Percentiles rank a stretch among this genome's conserved stretches.
These are phyloP conservation scores for Tylopilus plumbeoviolaceoides DNA, from an alignment of 768 basidiomycete genomes.

Conservation along the genomic window DNA sequence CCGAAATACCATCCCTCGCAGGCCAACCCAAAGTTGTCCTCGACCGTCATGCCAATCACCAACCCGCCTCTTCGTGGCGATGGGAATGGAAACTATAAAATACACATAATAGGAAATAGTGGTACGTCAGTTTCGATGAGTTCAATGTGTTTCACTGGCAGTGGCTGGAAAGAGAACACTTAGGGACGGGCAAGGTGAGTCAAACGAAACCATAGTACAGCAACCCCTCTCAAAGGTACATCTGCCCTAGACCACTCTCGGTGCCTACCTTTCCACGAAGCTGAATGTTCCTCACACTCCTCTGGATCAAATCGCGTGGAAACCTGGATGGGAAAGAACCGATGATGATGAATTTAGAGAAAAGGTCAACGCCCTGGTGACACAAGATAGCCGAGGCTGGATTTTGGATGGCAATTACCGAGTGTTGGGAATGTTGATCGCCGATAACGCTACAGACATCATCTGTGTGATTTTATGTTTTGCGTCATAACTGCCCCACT, in stretches of 20 bases:
- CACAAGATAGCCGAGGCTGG: conserved; percentile 41
- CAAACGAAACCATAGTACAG: neutral
- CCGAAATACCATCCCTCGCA: neutral
- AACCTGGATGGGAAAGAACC: conserved; percentile 43
- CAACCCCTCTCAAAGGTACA: neutral
- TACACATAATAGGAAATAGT: conserved; percentile 50
- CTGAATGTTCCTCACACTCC: conserved; percentile 36
- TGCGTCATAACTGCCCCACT: neutral
- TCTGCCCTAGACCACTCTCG: conserved; percentile 45
- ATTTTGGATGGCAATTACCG: conserved; percentile 50
- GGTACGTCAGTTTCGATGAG: conserved; percentile 33
- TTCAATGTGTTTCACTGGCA: neutral
- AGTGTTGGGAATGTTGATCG: conserved; percentile 21
- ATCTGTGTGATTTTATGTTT: conserved; percentile 41
- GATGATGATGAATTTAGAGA: conserved; percentile 21
- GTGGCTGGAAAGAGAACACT: neutral
- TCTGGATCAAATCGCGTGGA: conserved; percentile 46
- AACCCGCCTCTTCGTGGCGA: conserved; percentile 38
- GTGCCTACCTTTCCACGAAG: conserved; percentile 37
- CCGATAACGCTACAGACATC: conserved; percentile 44
- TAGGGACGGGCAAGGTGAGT: conserved; percentile 41
- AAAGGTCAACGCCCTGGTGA: conserved; percentile 19
- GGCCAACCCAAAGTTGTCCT: neutral
- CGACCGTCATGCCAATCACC: neutral
- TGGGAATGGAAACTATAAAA: conserved; percentile 41